Evolutionary conservation across 306 rosid species (phyloP), one percentile per base, ranked within the genome.

Genomic region (Medicago lupulina): DNA sequence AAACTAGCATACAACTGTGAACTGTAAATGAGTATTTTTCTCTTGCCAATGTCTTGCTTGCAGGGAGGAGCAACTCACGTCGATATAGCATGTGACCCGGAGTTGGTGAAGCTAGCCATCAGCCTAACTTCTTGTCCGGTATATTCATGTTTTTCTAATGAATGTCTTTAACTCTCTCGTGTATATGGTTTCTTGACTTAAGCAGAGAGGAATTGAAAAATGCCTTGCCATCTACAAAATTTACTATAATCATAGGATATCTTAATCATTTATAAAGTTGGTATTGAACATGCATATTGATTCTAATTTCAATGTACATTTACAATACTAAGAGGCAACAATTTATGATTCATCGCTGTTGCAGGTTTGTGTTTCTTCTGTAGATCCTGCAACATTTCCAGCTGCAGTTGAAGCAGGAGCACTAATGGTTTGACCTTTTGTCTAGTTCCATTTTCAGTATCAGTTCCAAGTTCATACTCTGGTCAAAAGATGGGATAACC

Each of bases 31-130:
- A 28, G 31, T 74, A 51, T 12, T 69, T 14, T 68, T 36, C 2
- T 18, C 2, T 51, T 65, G 15, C 36, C 68, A 66, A 81, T 36
- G 4, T 6, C 74, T 43, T 54, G 67, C 50, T 41, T 64, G 12
- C 75, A 91, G 96, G 98, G 97, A 15, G 98, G 96, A 85, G 96
- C 98, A 67, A 94, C 97, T 83, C 98, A 91, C 47, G 97, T 94
- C 78, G 98, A 94, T 83, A 94, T 91, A 86, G 97, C 98, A 55
- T 91, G 97, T 78, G 97, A 94, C 71, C 93, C 97, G 0, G 96
- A 88, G 82, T 81, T 94, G 86, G 98, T 94, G 86, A 90, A 87
- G 82, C 91, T 94, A 72, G 97, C 96, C 28, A 79, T 86, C 58
- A 83, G 87, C 75, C 86, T 94, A 87, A 94, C 97, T 83, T 85